Base-by-base conservation (phyloP, 805 yeast species). In the Ogataea siamensis region DNA sequence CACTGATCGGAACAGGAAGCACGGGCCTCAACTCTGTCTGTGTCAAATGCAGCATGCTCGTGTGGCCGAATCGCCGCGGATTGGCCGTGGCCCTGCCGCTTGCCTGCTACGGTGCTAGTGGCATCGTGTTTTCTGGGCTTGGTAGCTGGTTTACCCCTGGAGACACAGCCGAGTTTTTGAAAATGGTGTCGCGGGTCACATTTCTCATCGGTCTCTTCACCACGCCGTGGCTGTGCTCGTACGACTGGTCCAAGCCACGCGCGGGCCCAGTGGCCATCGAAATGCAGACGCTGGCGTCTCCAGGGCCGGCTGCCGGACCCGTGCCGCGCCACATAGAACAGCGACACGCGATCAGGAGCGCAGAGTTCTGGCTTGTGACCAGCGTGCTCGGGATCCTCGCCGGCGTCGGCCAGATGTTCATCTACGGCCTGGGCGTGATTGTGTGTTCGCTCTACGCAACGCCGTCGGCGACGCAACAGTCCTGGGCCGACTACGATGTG, bases 21-120 rank as follows among this genome's bases (percentile, higher is more conserved):
- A 80, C 89, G 0, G 73, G 74, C 40, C 71, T 83, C 26, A 77
- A 76, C 53, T 69, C 78, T 12, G 78, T 83, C 7, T 68, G 80
- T 42, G 73, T 84, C 53, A 84, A 84, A 54, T 83, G 88, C 53
- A 80, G 87, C 41, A 87, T 88, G 16, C 64, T 82, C 27, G 68
- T 73, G 31, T 82, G 78, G 53, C 91, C 94, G 0, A 67, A 73
- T 28, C 64, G 73, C 25, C 61, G 86, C 38, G 94, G 93, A 2
- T 67, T 83, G 7, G 89, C 93, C 4, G 80, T 93, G 0, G 76
- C 87, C 0, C 66, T 83, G 29, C 88, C 91, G 2, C 69, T 83
- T 57, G 80, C 89, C 1, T 72, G 83, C 30, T 83, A 80, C 57
- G 94, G 94, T 0, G 68, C 82, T 11, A 76, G 84, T 55, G 93